These are phyloP conservation scores for Alternaria novae-zelandiae DNA, from an alignment of 2,329 filamentous ascomycete species.

Conservation along the genomic window DNA sequence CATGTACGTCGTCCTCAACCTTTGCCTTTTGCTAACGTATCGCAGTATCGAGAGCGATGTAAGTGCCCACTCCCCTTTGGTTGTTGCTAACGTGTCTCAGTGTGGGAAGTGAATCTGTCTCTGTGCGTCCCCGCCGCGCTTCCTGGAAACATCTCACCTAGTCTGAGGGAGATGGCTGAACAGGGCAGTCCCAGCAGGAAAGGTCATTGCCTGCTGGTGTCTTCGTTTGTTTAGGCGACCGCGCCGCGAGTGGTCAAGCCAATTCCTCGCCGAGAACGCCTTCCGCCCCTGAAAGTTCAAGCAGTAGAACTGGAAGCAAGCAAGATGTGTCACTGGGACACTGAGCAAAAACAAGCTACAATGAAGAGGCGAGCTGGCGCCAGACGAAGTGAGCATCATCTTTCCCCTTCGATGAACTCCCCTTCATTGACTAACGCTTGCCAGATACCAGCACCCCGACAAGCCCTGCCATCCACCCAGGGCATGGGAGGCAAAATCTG, in stretches of 20 bases:
- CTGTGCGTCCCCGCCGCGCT: constrained; percentile 16
- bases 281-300: neutral
- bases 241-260: neutral
- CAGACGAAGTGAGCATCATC: neutral
- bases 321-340: neutral
- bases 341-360: neutral
- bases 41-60: neutral
- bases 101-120: constrained; percentile 14
- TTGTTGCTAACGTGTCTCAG: neutral
- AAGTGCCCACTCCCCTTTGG: neutral
- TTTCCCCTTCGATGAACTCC: neutral
- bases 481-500: neutral
- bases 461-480: neutral
- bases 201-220: neutral
- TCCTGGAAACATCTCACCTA: constrained; percentile 9
- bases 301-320: neutral
- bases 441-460: neutral
- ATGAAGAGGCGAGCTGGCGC: neutral
- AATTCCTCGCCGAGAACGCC: neutral
- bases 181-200: constrained; percentile 11
- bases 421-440: neutral
- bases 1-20: neutral
- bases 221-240: neutral
- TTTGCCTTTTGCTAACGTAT: neutral
- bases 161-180: constrained; percentile 3